Percentiles rank a stretch among this genome's conserved stretches.
Conservation (phyloP, 192 early-diverging fungal genomes). For the Entomortierella lignicola region DNA sequence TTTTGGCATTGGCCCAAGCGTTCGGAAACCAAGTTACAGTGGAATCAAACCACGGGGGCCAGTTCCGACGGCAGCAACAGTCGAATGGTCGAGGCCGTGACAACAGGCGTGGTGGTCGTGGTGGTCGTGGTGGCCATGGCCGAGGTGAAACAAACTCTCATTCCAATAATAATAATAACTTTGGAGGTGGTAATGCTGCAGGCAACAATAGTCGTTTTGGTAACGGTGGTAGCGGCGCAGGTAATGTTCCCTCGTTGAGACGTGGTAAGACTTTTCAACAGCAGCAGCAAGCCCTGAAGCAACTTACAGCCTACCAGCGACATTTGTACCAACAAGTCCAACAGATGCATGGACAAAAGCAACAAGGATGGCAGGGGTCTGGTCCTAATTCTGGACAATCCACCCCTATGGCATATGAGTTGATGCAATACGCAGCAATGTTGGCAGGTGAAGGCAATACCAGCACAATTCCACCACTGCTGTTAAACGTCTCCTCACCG, state of each 20-base stretch:
- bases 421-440: slow-evolving; percentile 50
- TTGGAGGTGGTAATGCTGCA: background rate
- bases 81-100: background rate
- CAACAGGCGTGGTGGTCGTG: slow-evolving; percentile 9
- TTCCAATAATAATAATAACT: background rate
- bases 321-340: slow-evolving; percentile 43
- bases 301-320: slow-evolving; percentile 41
- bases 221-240: background rate
- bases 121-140: slow-evolving; percentile 4
- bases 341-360: slow-evolving; percentile 25
- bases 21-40: slow-evolving; percentile 35
- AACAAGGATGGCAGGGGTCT: slow-evolving; percentile 8
- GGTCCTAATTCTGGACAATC: slow-evolving; percentile 1
- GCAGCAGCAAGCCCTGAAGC: slow-evolving; percentile 48
- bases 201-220: background rate
- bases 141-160: background rate
- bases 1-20: slow-evolving; percentile 30
- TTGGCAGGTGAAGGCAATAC: slow-evolving; percentile 7
- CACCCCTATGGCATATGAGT: slow-evolving; percentile 32
- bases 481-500: slow-evolving; percentile 11
- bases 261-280: slow-evolving; percentile 49
- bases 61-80: slow-evolving; percentile 22
- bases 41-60: slow-evolving; percentile 5
- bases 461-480: slow-evolving; percentile 10
- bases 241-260: slow-evolving; percentile 16